Evolutionary conservation across 1,284 basidiomycete species (phyloP), one percentile per base, ranked within the genome.

Genomic region (Fomitopsis schrenkii): DNA sequence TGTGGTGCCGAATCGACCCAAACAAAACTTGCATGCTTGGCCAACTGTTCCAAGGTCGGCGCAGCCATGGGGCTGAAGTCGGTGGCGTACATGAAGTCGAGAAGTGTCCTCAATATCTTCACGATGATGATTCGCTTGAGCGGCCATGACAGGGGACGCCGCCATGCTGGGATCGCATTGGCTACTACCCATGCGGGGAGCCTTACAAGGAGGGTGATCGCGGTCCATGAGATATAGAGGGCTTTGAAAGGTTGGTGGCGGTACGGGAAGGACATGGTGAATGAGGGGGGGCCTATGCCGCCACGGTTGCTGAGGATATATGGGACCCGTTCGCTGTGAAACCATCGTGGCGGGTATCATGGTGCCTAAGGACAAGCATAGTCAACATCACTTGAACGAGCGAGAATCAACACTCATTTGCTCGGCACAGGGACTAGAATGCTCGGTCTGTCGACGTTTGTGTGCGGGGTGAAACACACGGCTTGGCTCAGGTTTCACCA

Each of bases 1-100:
- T 62, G 60, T 1, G 63, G 64, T 2, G 62, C 48, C 4, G 68
- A 50, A 2, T 66, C 63, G 28, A 65, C 46, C 65, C 67, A 68
- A 0, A 64, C 63, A 14, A 46, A 46, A 6, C 22, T 14, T 4
- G 22, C 9, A 12, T 19, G 10, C 12, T 26, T 12, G 1, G 22
- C 45, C 26, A 65, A 62, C 26, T 59, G 55, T 35, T 60, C 59
- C 14, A 59, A 58, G 14, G n/a, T 26, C 2, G n/a, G 14, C 4
- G 9, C 28, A 28, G 10, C 14, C 14, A 22, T 9, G 8, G 19
- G 3, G 38, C 38, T 36, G 55, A 56, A 22, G 28, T 12, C 54
- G 26, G 45, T 59, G 15, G 56, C 30, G 35, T 44, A 58, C 54
- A 59, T 36, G 15, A 38, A 40, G 36, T 15, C 57, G 58, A 58